These are phyloP conservation scores for Wallacemonas sp. DNA, from an alignment of 208 protist genomes.

Conservation along the genomic window DNA sequence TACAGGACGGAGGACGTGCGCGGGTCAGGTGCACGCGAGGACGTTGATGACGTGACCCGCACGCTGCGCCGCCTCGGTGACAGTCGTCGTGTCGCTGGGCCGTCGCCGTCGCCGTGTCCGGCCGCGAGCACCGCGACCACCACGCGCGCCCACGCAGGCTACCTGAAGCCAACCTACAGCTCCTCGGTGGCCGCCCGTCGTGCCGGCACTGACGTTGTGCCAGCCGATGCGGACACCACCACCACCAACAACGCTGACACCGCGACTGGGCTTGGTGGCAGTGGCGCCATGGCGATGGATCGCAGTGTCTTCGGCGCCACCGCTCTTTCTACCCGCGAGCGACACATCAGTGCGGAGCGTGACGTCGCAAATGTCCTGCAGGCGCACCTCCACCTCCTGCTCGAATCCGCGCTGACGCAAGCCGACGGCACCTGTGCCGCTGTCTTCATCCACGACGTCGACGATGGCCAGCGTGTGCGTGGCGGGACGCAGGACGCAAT, in stretches of 20 bases:
- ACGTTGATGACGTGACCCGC: background rate
- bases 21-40: background rate
- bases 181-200: background rate
- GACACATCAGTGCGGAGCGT: conserved; percentile 20
- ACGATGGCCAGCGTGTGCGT: background rate
- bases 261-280: too few relatives aligned
- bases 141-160: background rate
- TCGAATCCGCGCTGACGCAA: conserved; percentile 53
- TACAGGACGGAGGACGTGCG: background rate
- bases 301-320: background rate
- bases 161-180: background rate
- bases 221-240: too few relatives aligned
- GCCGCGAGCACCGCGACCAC: too few relatives aligned
- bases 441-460: conserved; percentile 49
- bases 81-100: background rate
- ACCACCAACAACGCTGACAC: too few relatives aligned
- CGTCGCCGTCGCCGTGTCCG: too few relatives aligned
- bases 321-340: background rate
- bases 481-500: background rate
- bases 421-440: conserved; percentile 53
- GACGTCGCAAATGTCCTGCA: conserved; percentile 44
- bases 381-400: conserved; percentile 62
- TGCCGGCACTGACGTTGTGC: too few relatives aligned
- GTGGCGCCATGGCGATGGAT: too few relatives aligned
- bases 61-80: conserved; percentile 1